Percentiles rank a stretch among this genome's conserved stretches.
Evolutionary conservation across 306 rosid genomes (phyloP).

Genomic region (Hylodesmum podocarpum): DNA sequence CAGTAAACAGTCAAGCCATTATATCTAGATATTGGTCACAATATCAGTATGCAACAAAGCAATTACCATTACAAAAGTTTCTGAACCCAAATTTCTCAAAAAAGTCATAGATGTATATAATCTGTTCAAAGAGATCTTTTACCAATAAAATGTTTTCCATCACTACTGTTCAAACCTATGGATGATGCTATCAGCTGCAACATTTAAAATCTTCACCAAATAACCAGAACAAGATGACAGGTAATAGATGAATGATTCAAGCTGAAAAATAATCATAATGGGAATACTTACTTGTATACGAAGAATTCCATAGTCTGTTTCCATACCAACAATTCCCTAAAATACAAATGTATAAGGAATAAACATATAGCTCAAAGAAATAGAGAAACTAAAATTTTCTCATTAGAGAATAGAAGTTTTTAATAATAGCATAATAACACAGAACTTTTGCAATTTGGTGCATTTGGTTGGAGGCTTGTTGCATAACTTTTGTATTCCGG

Average conservation of each 20-base stretch:
- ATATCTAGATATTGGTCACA: neutral
- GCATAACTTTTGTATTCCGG: neutral
- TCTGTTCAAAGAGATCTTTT: neutral
- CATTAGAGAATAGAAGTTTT: neutral
- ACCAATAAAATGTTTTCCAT: neutral
- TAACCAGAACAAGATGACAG: neutral
- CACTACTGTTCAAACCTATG: neutral
- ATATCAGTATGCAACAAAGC: neutral
- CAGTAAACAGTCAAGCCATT: neutral
- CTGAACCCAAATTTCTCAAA: neutral
- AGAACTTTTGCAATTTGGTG: neutral
- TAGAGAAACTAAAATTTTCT: constrained; percentile 12
- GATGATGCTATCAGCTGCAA: neutral
- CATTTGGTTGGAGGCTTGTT: constrained; percentile 5
- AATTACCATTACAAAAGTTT: neutral
- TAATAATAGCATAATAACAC: neutral
- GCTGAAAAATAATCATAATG: neutral
- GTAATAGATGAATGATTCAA: neutral
- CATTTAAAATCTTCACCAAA: neutral
- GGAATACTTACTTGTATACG: constrained; percentile 58
- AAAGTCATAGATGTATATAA: neutral
- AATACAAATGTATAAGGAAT: constrained; percentile 16
- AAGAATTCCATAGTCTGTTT: constrained; percentile 71
- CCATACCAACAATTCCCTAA: constrained; percentile 75
- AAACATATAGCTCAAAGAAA: constrained; percentile 8